Base-by-base conservation (phyloP, 2,329 filamentous ascomycete species). In the Monosporascus sp. region DNA sequence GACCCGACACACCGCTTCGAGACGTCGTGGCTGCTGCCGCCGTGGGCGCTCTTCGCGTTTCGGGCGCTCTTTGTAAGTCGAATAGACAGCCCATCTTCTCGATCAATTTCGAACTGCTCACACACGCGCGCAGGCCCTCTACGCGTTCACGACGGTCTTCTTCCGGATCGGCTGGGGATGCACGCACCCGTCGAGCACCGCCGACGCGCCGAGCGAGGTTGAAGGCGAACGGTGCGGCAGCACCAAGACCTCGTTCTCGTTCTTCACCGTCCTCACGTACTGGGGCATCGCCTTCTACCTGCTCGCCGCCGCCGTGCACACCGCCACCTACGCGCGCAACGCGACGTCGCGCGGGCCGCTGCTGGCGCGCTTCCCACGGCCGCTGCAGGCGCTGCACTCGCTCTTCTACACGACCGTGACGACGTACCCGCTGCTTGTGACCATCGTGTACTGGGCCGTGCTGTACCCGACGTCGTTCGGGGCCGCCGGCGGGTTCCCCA, bases 251-350 rank as follows among this genome's bases (percentile, higher is more conserved):
- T 44, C 41, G 41, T 94, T 95, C 75, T 90, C 85, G 63, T 95
- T 84, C 77, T 95, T 96, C 75, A 95, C 91, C 27, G 77, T 85
- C 64, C 75, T 94, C 54, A 90, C 87, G 9, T 94, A 87, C 77
- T 94, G 88, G 88, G 89, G 89, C 2, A 73, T 93, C 37, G 85
- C 82, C 24, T 93, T 92, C 73, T 96, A 95, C 76, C 86, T 87
- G 67, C 76, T 85, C 53, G 74, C 86, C 64, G 78, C 87, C 1
- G 77, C 86, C 19, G 57, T 83, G 19, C 90, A 95, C 74, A 91
- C 88, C 6, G 73, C 83, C 50, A 79, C 77, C 48, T 94, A 93
- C 72, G 79, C 81, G 14, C 70, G 73, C 43, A 73, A 72, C 27
- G 78, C 31, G 31, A 14, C 9, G 31, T 34, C 31, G 31, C 31